These are phyloP conservation scores for Microcos paniculata DNA, from an alignment of 345 rosid genomes.

Conservation along the genomic window DNA sequence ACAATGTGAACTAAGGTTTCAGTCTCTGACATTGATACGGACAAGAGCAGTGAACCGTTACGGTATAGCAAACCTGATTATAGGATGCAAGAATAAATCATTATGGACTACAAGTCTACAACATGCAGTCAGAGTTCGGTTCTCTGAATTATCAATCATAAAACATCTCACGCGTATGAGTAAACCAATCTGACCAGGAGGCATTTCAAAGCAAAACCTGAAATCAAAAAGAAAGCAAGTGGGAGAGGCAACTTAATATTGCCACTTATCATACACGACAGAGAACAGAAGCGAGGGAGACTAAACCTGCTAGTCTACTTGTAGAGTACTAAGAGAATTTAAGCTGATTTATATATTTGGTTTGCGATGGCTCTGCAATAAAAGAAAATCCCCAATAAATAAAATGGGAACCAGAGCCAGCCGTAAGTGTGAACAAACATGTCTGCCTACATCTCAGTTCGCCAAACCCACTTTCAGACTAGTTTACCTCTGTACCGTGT, in stretches of 20 bases:
- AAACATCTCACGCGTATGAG: background rate
- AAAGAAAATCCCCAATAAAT: background rate
- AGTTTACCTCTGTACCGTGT: background rate
- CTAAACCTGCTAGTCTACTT: background rate
- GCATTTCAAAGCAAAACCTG: background rate
- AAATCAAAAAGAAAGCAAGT: background rate
- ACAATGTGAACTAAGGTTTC: too few species aligned
- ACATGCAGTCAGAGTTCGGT: background rate
- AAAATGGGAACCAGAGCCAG: background rate
- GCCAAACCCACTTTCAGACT: background rate
- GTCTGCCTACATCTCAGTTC: background rate
- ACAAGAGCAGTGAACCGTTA: too few species aligned
- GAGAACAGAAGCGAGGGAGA: background rate
- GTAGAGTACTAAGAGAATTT: too few species aligned
- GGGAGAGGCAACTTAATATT: background rate
- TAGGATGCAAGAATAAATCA: background rate
- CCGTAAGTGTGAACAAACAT: background rate
- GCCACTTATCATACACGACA: background rate
- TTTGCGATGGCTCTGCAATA: background rate
- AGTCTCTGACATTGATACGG: too few species aligned
- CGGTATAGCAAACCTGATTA: too few species aligned
- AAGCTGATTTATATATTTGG: background rate
- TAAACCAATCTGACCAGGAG: background rate
- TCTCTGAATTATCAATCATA: background rate
- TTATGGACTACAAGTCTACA: background rate